Evolutionary conservation across 192 early-diverging fungal species (phyloP).

Genomic region (Linnemannia hyalina): DNA sequence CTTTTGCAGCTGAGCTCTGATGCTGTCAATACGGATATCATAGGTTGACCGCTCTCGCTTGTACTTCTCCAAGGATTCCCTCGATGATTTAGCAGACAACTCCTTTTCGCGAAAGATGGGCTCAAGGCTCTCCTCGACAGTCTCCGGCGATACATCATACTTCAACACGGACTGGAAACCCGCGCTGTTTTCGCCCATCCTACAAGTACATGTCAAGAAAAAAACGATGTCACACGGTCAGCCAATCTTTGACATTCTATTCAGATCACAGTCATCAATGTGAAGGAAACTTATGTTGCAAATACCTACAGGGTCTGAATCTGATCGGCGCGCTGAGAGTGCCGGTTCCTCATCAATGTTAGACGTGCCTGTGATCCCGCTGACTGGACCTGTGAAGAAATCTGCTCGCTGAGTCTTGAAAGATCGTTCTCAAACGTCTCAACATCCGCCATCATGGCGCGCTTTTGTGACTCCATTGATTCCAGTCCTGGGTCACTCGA

Average conservation of each 20-base stretch:
- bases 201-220: background rate
- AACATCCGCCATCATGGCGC: slow-evolving; percentile 26
- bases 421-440: slow-evolving; percentile 43
- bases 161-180: slow-evolving; percentile 11
- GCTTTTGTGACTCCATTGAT: slow-evolving; percentile 22
- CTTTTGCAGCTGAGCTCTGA: slow-evolving; percentile 21
- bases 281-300: background rate
- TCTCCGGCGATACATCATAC: slow-evolving; percentile 12
- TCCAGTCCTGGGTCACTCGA: slow-evolving; percentile 30
- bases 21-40: slow-evolving; percentile 23
- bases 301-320: slow-evolving; percentile 25
- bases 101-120: slow-evolving; percentile 63
- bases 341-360: slow-evolving; percentile 25
- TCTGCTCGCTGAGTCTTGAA: slow-evolving; percentile 31
- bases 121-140: slow-evolving; percentile 35
- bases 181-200: slow-evolving; percentile 20
- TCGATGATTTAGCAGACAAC: slow-evolving; percentile 54
- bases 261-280: no score
- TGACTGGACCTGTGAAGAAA: slow-evolving; percentile 32
- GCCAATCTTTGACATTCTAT: background rate
- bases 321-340: slow-evolving; percentile 11
- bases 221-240: background rate
- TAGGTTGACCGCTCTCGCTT: slow-evolving; percentile 23
- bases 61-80: slow-evolving; percentile 17
- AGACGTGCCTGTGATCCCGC: slow-evolving; percentile 41